A percentile compares a stretch with the other conserved stretches of the same genome.
These are phyloP conservation scores for Geotrichum phurueaensis DNA, from an alignment of 1,139 yeast species.

Conservation along the genomic window DNA sequence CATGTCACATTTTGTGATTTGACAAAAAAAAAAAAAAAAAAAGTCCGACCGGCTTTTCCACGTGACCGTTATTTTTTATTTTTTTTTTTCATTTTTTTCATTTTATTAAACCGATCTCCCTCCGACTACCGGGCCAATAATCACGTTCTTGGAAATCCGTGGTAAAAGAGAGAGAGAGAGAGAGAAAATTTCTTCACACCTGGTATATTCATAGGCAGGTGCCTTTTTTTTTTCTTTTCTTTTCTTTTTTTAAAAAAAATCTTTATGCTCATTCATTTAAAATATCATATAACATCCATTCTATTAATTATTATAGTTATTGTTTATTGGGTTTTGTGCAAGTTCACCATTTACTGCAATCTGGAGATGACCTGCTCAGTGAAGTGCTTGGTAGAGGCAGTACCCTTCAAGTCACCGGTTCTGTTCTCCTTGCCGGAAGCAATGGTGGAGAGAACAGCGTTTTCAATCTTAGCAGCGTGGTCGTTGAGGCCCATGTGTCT, in stretches of 20 bases:
- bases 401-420: conserved; percentile 94
- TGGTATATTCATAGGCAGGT: background rate
- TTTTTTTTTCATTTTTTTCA: too few species aligned
- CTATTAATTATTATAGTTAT: background rate
- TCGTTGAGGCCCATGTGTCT: conserved; percentile 89
- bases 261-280: too few species aligned
- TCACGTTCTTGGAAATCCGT: background rate
- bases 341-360: conserved; percentile 7
- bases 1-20: background rate
- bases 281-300: background rate
- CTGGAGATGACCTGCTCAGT: conserved; percentile 66
- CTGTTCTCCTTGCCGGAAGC: conserved; percentile 92
- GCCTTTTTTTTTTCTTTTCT: background rate
- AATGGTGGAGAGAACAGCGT: conserved; percentile 83
- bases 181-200: too few species aligned
- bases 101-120: background rate
- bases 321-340: background rate
- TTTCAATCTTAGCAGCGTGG: conserved; percentile 77
- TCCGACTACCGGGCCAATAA: background rate
- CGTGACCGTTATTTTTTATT: too few species aligned
- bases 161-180: background rate
- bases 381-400: conserved; percentile 81
- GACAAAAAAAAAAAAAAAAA: too few species aligned
- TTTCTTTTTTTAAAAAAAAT: background rate
- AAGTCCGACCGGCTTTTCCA: background rate